These are phyloP conservation scores for Rhizoclosmatium sp. DNA, from an alignment of 192 early-diverging fungal genomes.

Conservation along the genomic window DNA sequence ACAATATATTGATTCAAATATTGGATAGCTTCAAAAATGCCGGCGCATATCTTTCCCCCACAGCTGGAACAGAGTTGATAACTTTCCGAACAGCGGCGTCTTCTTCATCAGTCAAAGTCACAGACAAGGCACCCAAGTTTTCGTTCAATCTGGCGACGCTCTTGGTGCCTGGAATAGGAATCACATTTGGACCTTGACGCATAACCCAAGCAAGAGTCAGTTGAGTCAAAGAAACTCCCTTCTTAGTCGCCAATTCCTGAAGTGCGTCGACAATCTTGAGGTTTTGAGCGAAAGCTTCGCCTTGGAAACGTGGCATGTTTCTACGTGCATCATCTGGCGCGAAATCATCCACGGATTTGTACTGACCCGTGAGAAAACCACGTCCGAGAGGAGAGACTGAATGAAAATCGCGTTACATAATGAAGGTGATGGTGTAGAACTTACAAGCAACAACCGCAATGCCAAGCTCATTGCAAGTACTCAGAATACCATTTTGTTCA, in stretches of 20 bases:
- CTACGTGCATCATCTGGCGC: constrained; percentile 57
- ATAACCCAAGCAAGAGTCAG: constrained; percentile 67
- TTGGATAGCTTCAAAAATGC: constrained; percentile 17
- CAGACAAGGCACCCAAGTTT: constrained; percentile 35
- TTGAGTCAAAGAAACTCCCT: constrained; percentile 56
- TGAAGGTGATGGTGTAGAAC: background rate
- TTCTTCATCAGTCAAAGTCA: constrained; percentile 44
- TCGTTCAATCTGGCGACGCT: constrained; percentile 42
- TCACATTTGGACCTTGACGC: constrained; percentile 49
- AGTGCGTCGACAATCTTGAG: constrained; percentile 64
- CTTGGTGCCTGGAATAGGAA: constrained; percentile 71
- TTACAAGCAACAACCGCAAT: constrained; percentile 57
- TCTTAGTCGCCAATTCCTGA: constrained; percentile 53
- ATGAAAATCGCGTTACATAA: constrained; percentile 14
- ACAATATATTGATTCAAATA: background rate
- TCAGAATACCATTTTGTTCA: constrained; percentile 69
- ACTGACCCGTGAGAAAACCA: constrained; percentile 70
- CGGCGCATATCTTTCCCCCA: constrained; percentile 38
- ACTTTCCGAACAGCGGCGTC: constrained; percentile 34
- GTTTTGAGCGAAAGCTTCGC: constrained; percentile 63
- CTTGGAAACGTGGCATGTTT: constrained; percentile 59
- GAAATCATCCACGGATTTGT: constrained; percentile 62
- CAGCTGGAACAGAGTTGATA: constrained; percentile 14
- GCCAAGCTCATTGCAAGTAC: constrained; percentile 74
- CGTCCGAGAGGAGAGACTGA: constrained; percentile 71